A percentile compares a stretch with the other conserved stretches of the same genome.
Evolutionary conservation across 495 filamentous ascomycete genomes (phyloP).

Genomic region (Darksidea phi): DNA sequence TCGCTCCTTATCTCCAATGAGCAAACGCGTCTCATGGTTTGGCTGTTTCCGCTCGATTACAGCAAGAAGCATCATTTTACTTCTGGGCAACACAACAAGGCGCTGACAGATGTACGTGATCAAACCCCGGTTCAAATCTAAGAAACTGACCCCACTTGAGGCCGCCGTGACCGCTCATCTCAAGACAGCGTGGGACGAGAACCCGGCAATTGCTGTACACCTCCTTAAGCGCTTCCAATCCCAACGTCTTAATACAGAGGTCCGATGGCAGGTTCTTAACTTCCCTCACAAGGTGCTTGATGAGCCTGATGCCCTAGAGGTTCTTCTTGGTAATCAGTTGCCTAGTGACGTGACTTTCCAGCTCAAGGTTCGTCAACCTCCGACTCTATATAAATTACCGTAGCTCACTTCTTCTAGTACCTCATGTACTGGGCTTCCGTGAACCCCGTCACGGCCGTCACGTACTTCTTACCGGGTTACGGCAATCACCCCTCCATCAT

Average conservation of each 20-base stretch:
- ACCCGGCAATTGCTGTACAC: constrained; percentile 78
- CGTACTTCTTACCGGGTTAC: constrained; percentile 89
- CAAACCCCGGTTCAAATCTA: neutral
- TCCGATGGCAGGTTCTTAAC: constrained; percentile 74
- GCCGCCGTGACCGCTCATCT: constrained; percentile 60
- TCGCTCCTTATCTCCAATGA: constrained; percentile 80
- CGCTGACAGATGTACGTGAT: constrained; percentile 56
- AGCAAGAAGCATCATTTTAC: constrained; percentile 57
- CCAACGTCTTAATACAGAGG: constrained; percentile 64
- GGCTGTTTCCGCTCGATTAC: constrained; percentile 81
- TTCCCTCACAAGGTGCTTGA: constrained; percentile 76
- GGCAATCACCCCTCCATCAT: constrained; percentile 92
- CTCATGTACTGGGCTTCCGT: constrained; percentile 92
- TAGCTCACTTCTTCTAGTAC: constrained; percentile 59
- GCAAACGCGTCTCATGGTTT: constrained; percentile 76
- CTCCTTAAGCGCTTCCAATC: constrained; percentile 76
- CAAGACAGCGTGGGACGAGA: constrained; percentile 80
- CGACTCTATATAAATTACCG: neutral
- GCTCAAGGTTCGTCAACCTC: constrained; percentile 71
- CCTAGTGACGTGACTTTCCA: constrained; percentile 79
- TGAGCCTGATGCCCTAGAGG: constrained; percentile 75
- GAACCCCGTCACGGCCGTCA: constrained; percentile 87
- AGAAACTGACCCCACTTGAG: constrained; percentile 38
- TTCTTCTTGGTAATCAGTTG: constrained; percentile 73
- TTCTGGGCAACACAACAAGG: constrained; percentile 46